Percentiles rank a stretch among this genome's conserved stretches.
Evolutionary conservation across 2,329 filamentous ascomycete genomes (phyloP).

Genomic region (Fusarium austroafricanum): DNA sequence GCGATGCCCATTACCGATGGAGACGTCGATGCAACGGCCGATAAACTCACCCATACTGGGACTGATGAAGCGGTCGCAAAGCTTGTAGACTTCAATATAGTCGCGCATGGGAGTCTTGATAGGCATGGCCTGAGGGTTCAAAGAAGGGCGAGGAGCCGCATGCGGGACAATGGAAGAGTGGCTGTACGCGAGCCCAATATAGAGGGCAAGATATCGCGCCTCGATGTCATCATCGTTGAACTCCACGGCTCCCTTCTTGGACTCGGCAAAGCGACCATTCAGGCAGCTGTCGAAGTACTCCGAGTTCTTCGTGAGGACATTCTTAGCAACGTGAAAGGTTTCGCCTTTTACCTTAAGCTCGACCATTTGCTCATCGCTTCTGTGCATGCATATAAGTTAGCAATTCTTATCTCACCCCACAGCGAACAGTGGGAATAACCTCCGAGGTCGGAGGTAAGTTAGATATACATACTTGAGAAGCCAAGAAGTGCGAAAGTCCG

Average conservation of each 20-base stretch:
- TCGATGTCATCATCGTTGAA: conserved; percentile 50
- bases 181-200: conserved; percentile 52
- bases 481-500: conserved; percentile 51
- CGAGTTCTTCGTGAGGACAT: conserved; percentile 48
- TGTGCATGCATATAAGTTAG: conserved; percentile 25
- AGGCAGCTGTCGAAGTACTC: conserved; percentile 51
- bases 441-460: background rate
- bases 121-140: conserved; percentile 44
- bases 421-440: no score
- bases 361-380: conserved; percentile 47
- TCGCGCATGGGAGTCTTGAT: conserved; percentile 48
- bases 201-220: conserved; percentile 50
- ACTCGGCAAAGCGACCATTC: conserved; percentile 46
- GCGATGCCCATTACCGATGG: conserved; percentile 50
- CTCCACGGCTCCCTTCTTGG: conserved; percentile 41
- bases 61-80: conserved; percentile 53
- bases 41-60: conserved; percentile 47
- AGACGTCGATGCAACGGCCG: conserved; percentile 46
- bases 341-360: conserved; percentile 48
- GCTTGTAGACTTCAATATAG: conserved; percentile 52
- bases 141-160: conserved; percentile 36
- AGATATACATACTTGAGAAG: conserved; percentile 48
- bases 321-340: conserved; percentile 47
- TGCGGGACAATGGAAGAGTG: conserved; percentile 51
- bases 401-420: background rate